A percentile compares a stretch with the other conserved stretches of the same genome.
phyloP scores from a whole-genome alignment of 129 eudicot genomes.

The Flaveria trinervia region DNA sequence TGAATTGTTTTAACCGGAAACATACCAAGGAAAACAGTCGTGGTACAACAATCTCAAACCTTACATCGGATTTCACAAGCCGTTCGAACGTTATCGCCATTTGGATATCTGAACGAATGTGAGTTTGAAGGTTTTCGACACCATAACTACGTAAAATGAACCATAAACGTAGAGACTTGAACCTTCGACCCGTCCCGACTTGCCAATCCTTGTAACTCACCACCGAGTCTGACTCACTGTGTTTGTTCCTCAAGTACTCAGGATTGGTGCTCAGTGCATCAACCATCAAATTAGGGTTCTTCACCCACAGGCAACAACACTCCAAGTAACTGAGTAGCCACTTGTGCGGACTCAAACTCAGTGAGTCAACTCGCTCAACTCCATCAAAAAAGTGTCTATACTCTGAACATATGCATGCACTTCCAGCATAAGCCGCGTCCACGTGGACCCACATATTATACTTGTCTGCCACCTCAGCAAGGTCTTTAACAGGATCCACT shows the following conservation, averaged over 20 bases:
- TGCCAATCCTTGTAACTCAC: slow-evolving; percentile 70
- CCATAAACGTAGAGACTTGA: slow-evolving; percentile 49
- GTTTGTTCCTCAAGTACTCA: slow-evolving; percentile 49
- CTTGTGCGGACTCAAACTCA: slow-evolving; percentile 54
- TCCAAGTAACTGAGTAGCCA: slow-evolving; percentile 56
- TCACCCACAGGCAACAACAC: slow-evolving; percentile 63
- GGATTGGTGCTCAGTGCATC: slow-evolving; percentile 49
- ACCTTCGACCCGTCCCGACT: slow-evolving; percentile 45
- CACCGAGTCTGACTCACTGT: slow-evolving; percentile 33
- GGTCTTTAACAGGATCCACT: slow-evolving; percentile 43
- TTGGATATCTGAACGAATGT: slow-evolving; percentile 37
- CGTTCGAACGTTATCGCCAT: slow-evolving; percentile 46
- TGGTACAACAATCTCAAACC: slow-evolving; percentile 51
- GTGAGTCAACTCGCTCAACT: slow-evolving; percentile 48
- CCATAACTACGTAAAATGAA: slow-evolving; percentile 54
- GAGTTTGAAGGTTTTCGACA: slow-evolving; percentile 35
- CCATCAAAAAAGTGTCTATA: slow-evolving; percentile 49
- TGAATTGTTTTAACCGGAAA: slow-evolving; percentile 41
- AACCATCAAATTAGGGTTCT: slow-evolving; percentile 34
- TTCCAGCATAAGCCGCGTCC: slow-evolving; percentile 58
- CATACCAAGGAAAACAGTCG: slow-evolving; percentile 47
- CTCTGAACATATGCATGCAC: slow-evolving; percentile 65
- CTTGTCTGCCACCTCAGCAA: slow-evolving; percentile 36
- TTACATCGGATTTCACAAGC: slow-evolving; percentile 28
- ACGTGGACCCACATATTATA: slow-evolving; percentile 49